These are phyloP conservation scores for Aspergillus viridinutans DNA, from an alignment of 2,329 filamentous ascomycete species.

Conservation along the genomic window DNA sequence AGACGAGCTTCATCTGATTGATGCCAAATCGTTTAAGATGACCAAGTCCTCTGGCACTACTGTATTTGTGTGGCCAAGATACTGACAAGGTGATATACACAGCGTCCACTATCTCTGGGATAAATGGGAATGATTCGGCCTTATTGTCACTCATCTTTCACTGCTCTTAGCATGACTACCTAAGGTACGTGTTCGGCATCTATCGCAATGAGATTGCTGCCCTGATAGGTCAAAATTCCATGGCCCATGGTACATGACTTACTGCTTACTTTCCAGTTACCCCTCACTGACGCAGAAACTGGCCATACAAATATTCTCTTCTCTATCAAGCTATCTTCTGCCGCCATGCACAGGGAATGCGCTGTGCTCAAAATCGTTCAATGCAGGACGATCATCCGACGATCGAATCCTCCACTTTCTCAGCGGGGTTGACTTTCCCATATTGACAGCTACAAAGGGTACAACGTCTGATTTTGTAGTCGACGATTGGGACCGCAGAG, in stretches of 20 bases:
- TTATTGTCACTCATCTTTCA: background rate
- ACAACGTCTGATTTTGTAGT: background rate
- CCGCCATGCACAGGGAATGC: constrained; percentile 1
- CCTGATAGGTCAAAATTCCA: background rate
- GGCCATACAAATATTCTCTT: constrained; percentile 3
- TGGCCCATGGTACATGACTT: background rate
- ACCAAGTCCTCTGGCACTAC: background rate
- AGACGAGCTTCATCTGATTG: background rate
- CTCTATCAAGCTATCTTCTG: constrained; percentile 1
- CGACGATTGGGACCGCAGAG: background rate
- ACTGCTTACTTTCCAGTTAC: constrained; percentile 1
- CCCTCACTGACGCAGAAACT: constrained; percentile 6
- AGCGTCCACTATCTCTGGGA: too few relatives aligned
- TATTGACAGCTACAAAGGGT: background rate
- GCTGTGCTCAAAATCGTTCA: constrained; percentile 2
- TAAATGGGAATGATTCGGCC: background rate
- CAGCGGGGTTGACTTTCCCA: constrained; percentile 9
- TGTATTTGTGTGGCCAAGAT: background rate
- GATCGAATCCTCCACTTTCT: constrained; percentile 11
- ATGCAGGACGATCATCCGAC: constrained; percentile 14
- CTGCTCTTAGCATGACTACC: background rate
- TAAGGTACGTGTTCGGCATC: background rate
- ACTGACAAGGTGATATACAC: background rate
- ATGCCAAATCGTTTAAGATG: background rate
- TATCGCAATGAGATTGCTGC: background rate